Conservation (phyloP, 2,329 filamentous ascomycete genomes). For the Hymenoscyphus linearis region DNA sequence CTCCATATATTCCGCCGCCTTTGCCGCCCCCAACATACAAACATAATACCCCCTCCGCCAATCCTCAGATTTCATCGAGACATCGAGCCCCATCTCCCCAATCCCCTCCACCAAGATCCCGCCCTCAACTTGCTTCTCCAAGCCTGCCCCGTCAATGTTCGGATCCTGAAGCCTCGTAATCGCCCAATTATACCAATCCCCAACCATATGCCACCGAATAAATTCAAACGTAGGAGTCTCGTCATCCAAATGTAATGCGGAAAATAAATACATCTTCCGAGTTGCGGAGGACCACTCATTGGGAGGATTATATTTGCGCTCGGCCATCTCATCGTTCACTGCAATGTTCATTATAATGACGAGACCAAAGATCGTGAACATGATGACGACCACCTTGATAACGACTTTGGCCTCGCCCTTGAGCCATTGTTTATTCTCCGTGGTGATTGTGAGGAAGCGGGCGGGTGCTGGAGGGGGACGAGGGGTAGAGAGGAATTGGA, state of each 20-base stretch:
- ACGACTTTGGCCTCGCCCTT: constrained; percentile 66
- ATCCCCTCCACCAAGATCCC: constrained; percentile 49
- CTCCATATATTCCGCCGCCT: constrained; percentile 74
- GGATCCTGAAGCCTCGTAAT: constrained; percentile 66
- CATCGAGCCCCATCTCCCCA: constrained; percentile 39
- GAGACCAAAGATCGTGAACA: constrained; percentile 52
- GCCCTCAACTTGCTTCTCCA: constrained; percentile 48
- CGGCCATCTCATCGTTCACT: constrained; percentile 67
- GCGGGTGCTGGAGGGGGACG: constrained; percentile 42
- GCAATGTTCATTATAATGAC: constrained; percentile 61
- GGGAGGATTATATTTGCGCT: constrained; percentile 74
- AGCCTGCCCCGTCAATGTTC: constrained; percentile 59
- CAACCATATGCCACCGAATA: constrained; percentile 62
- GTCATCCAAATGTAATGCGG: constrained; percentile 15
- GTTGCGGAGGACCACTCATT: constrained; percentile 73
- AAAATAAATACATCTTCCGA: constrained; percentile 49
- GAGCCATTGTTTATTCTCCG: constrained; percentile 65
- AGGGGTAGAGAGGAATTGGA: constrained; percentile 53
- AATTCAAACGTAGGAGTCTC: constrained; percentile 13
- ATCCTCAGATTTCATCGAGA: constrained; percentile 62
- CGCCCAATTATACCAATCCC: constrained; percentile 53
- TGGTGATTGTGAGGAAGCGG: constrained; percentile 82
- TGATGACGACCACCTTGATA: constrained; percentile 61
- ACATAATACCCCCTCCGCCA: constrained; percentile 87
- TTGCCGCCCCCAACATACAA: constrained; percentile 70